phyloP scores from a whole-genome alignment of 192 early-diverging fungal species.

The Funneliformis geosporum region DNA sequence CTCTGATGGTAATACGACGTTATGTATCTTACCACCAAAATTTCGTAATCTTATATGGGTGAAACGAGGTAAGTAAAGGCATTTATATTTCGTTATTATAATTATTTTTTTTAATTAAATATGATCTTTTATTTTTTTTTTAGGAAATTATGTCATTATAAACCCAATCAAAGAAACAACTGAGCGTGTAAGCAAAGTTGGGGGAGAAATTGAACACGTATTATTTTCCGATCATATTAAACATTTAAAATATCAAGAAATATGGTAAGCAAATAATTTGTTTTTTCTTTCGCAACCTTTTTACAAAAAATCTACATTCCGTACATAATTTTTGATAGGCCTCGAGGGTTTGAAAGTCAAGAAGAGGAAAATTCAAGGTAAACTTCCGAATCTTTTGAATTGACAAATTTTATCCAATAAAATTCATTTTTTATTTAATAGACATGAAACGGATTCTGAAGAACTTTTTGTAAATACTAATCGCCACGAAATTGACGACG shows the following conservation, averaged over 20 bases:
- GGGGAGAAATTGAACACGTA: slow-evolving; percentile 74
- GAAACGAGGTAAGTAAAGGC: slow-evolving; percentile 59
- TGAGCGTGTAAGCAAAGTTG: slow-evolving; percentile 63
- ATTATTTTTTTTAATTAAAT: background rate
- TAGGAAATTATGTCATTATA: slow-evolving; percentile 70
- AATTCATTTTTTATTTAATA: background rate
- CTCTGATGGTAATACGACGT: slow-evolving; percentile 50
- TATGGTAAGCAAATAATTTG: slow-evolving; percentile 48
- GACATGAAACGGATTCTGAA: background rate
- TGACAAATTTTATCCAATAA: background rate
- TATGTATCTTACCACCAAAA: slow-evolving; percentile 73
- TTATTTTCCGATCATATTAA: slow-evolving; percentile 77
- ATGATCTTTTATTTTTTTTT: background rate
- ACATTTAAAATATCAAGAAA: slow-evolving; percentile 56
- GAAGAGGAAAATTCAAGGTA: background rate
- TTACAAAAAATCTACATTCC: background rate
- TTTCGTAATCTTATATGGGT: slow-evolving; percentile 85
- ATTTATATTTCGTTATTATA: background rate
- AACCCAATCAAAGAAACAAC: slow-evolving; percentile 58
- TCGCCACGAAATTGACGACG: background rate
- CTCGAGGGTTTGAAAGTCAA: slow-evolving; percentile 12
- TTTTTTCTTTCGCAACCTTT: background rate
- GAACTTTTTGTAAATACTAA: background rate
- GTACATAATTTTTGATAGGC: background rate
- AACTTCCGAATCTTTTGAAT: background rate